phyloP scores from a whole-genome alignment of 139 green algal genomes.

The Astrephomene gubernaculifera region DNA sequence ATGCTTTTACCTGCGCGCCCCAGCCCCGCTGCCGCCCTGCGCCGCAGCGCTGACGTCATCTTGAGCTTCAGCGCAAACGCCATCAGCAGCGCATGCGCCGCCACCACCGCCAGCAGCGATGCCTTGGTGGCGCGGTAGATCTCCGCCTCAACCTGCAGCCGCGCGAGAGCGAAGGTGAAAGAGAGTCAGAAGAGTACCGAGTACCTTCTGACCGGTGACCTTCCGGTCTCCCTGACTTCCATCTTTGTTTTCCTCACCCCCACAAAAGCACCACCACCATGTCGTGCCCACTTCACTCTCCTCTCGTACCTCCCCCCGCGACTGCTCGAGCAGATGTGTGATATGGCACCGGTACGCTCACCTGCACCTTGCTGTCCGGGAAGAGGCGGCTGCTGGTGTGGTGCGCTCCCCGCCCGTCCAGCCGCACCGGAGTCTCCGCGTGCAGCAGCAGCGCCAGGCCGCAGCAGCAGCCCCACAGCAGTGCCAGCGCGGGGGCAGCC shows the following conservation, averaged over 20 bases:
- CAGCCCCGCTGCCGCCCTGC: constrained; percentile 4
- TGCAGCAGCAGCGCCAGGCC: constrained; percentile 69
- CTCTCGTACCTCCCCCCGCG: not conserved
- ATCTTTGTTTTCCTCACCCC: too few species aligned
- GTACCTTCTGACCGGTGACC: too few species aligned
- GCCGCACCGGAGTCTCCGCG: constrained; percentile 54
- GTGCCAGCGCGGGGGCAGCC: constrained; percentile 72
- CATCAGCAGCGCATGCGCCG: constrained; percentile 86
- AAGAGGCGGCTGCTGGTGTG: constrained; percentile 72
- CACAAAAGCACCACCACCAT: too few species aligned
- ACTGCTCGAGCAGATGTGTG: too few species aligned
- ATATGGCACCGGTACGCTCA: too few species aligned
- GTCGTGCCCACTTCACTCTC: not conserved
- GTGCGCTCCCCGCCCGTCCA: too few species aligned
- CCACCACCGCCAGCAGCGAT: constrained; percentile 82
- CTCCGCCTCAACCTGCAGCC: constrained; percentile 65
- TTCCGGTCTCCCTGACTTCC: too few species aligned
- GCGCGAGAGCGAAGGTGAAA: too few species aligned
- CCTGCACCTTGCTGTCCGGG: constrained; percentile 65
- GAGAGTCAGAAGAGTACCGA: too few species aligned
- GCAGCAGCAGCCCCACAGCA: constrained; percentile 66
- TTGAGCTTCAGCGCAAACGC: constrained; percentile 94
- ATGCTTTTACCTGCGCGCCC: not conserved
- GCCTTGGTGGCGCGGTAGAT: constrained; percentile 65
- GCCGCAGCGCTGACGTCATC: constrained; percentile 66